Evolutionary conservation across 495 filamentous ascomycete genomes (phyloP).

Genomic region (Talaromyces ruber): DNA sequence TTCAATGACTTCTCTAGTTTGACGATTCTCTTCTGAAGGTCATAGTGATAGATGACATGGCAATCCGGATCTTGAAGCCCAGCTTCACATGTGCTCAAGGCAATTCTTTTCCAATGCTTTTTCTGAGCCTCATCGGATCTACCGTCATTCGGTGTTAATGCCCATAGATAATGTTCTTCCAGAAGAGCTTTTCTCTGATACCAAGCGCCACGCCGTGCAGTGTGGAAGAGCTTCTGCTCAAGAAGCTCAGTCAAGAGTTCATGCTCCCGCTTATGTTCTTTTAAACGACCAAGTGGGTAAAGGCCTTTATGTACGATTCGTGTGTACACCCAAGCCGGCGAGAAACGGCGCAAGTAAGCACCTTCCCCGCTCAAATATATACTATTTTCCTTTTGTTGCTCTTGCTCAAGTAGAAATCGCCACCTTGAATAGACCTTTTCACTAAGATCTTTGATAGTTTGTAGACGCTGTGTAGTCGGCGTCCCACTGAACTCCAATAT

Average conservation of each 20-base stretch:
- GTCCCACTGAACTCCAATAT: constrained; percentile 78
- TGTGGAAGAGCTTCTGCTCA: constrained; percentile 73
- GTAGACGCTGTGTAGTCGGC: constrained; percentile 53
- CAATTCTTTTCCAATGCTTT: constrained; percentile 75
- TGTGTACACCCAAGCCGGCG: constrained; percentile 88
- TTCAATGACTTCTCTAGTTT: constrained; percentile 84
- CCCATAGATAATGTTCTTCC: constrained; percentile 90
- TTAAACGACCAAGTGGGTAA: constrained; percentile 73
- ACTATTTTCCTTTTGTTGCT: constrained; percentile 70
- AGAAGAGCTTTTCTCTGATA: constrained; percentile 92
- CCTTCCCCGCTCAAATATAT: constrained; percentile 82
- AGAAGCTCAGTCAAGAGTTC: constrained; percentile 68
- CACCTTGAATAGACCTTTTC: constrained; percentile 73
- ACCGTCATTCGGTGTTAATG: constrained; percentile 40
- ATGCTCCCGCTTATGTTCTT: constrained; percentile 72
- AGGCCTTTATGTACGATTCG: constrained; percentile 85
- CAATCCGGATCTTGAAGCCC: constrained; percentile 82
- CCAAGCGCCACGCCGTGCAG: constrained; percentile 79
- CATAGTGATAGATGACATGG: constrained; percentile 87
- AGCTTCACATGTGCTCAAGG: constrained; percentile 74
- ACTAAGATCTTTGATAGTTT: constrained; percentile 63
- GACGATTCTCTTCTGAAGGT: constrained; percentile 82
- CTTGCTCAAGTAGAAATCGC: constrained; percentile 63
- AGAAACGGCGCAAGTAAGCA: constrained; percentile 85
- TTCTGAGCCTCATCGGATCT: constrained; percentile 56